phyloP scores from a whole-genome alignment of 1,284 basidiomycete genomes.

The Apiotrichum akiyoshidainum region DNA sequence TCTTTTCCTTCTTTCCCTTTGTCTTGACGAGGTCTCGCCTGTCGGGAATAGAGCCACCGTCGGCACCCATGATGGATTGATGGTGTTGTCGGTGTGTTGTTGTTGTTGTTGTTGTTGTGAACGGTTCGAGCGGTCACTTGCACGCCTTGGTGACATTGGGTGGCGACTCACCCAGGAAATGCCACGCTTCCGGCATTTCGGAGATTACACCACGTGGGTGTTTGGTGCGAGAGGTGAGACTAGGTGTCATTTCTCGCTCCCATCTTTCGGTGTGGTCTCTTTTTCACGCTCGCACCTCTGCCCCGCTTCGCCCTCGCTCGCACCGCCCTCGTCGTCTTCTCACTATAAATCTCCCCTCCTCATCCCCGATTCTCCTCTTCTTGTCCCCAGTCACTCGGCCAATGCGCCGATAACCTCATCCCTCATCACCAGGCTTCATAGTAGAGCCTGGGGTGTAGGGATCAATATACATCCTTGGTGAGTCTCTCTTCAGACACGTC shows the following conservation, averaged over 20 bases:
- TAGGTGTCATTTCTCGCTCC: not conserved
- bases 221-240: conserved; percentile 6
- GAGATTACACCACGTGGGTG: not conserved
- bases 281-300: no score
- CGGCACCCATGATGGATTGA: conserved; percentile 41
- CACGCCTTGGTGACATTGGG: not conserved
- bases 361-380: conserved; percentile 1
- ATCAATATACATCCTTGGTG: conserved; percentile 2
- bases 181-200: conserved; percentile 4
- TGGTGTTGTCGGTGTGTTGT: not conserved
- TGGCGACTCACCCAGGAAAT: not conserved
- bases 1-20: conserved; percentile 56
- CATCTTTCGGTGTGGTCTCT: not conserved
- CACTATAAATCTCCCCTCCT: conserved; percentile 4
- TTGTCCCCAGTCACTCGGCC: conserved; percentile 1
- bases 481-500: conserved; percentile 4
- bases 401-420: conserved; percentile 6
- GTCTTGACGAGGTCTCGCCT: conserved; percentile 50
- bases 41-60: conserved; percentile 52
- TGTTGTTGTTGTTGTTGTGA: not conserved
- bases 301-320: not conserved
- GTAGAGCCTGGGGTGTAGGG: conserved; percentile 17
- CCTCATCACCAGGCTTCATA: conserved; percentile 12
- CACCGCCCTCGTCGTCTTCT: not conserved
- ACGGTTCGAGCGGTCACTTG: not conserved